Evolutionary conservation across 345 rosid species (phyloP).

Genomic region (Arabidopsis arenosa): DNA sequence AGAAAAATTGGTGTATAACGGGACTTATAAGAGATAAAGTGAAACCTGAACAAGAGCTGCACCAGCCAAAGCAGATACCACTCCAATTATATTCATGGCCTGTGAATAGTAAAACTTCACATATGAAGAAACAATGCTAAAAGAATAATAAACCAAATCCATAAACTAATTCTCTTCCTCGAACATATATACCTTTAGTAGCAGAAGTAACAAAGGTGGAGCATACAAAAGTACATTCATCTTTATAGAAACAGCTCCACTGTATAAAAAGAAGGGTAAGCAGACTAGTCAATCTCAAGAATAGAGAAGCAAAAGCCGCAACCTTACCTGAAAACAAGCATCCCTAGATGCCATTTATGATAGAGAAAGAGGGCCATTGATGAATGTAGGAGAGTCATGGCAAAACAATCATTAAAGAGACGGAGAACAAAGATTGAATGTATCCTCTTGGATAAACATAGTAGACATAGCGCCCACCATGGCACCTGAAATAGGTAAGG

Average conservation of each 20-base stretch:
- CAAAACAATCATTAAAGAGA: conserved; percentile 91
- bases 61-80: conserved; percentile 75
- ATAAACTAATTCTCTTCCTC: conserved; percentile 4
- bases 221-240: conserved; percentile 96
- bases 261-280: conserved; percentile 39
- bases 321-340: conserved; percentile 77
- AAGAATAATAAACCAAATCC: conserved; percentile 27
- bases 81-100: conserved; percentile 80
- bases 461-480: conserved; percentile 86
- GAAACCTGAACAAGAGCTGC: conserved; percentile 94
- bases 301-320: conserved; percentile 16
- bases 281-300: conserved; percentile 30
- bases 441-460: conserved; percentile 86
- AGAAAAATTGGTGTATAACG: conserved; percentile 3
- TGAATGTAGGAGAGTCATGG: conserved; percentile 87
- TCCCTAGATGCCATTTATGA: conserved; percentile 82
- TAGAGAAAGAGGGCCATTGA: conserved; percentile 66
- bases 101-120: conserved; percentile 46
- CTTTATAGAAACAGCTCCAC: conserved; percentile 88
- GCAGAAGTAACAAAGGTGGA: conserved; percentile 77
- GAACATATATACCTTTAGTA: conserved; percentile 66
- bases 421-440: conserved; percentile 96
- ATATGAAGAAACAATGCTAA: conserved; percentile 32
- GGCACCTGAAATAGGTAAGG: conserved; percentile 68
- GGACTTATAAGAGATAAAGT: conserved; percentile 25